Base-by-base conservation (phyloP, 2,329 filamentous ascomycete species). In the Epicoccum sorghinum region DNA sequence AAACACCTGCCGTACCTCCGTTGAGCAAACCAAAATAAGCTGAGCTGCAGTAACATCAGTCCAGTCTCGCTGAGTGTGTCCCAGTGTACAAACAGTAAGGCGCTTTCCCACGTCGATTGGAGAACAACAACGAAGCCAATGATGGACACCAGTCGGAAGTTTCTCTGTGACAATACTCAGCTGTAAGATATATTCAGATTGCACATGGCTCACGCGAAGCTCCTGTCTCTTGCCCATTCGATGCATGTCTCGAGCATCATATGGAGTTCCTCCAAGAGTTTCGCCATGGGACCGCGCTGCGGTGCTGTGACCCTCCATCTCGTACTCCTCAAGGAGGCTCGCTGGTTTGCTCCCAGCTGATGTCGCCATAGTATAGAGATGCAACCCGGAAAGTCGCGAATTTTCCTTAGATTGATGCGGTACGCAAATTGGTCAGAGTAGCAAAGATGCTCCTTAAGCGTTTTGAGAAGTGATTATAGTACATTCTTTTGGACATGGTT, bases 1-100 rank as follows among this genome's bases (percentile, higher is more conserved):
- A 63, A 3, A 62, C 53, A 12, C 67, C 68, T 13, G 67, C 67
- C 3, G 66, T 61, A 7, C 68, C 67, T 6, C 68, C 68, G 55
- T 70, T 65, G 39, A 57, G 53, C 9, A 62, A 36, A 12, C 60
- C 60, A 9, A 52, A 57, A 29, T 59, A 59, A 14, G 57, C 53
- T 13, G 54, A 57, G 7, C 56, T 59, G 14, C 3, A 27, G 24
- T 9, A 3, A 18, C 13, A 39, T 58, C 32, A 58, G 35, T 27
- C 25, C 25, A 13, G 4, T 25, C 10, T 8, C 4, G 8, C 4
- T 38, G 8, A 18, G 4, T 6, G 12, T 2, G 30, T 9, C 8
- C 3, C n/a, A 33, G 29, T 9, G 14, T 13, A 43, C 41, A 8
- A 18, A 43, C 41, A 43, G 29, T 10, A 67, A 23, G 6, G 52